These are phyloP conservation scores for Phytophthora sp. DNA, from an alignment of 352 stramenopile species.

Conservation along the genomic window DNA sequence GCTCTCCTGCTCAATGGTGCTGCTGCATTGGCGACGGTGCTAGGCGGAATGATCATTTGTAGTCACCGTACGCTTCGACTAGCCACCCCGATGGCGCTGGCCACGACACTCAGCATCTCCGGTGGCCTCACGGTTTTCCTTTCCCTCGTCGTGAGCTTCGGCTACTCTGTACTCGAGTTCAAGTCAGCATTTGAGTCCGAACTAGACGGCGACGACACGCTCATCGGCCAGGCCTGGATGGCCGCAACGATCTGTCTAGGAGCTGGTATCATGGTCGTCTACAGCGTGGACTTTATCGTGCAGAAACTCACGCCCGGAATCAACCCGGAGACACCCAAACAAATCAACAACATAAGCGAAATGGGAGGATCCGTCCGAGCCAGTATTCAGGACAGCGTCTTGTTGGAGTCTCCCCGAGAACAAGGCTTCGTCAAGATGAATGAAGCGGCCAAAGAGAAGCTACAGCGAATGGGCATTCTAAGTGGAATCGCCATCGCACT, in stretches of 20 bases:
- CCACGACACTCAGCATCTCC: slow-evolving; percentile 63
- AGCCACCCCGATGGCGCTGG: slow-evolving; percentile 57
- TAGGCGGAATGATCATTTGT: slow-evolving; percentile 69
- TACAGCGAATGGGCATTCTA: slow-evolving; percentile 90
- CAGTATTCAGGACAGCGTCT: no score
- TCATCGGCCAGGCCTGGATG: slow-evolving; percentile 60
- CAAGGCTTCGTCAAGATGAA: slow-evolving; percentile 43
- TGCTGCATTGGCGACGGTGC: slow-evolving; percentile 53
- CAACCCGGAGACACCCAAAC: no score
- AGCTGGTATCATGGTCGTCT: slow-evolving; percentile 68
- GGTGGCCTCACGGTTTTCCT: slow-evolving; percentile 78
- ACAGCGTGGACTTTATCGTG: slow-evolving; percentile 52
- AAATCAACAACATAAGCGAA: no score
- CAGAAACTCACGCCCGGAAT: slow-evolving; percentile 47
- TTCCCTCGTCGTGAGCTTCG: slow-evolving; percentile 71
- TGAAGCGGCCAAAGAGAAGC: slow-evolving; percentile 47
- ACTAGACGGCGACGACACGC: slow-evolving; percentile 21
- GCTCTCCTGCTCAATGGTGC: slow-evolving; percentile 53
- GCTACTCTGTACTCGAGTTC: slow-evolving; percentile 45
- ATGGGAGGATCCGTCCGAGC: no score
- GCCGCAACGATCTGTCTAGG: slow-evolving; percentile 87
- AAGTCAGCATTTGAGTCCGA: slow-evolving; percentile 38
- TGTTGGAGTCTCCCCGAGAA: no score
- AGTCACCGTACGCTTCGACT: slow-evolving; percentile 54
- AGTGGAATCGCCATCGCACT: slow-evolving; percentile 94